A percentile compares a stretch with the other conserved stretches of the same genome.
These are phyloP conservation scores for Calycina marina DNA, from an alignment of 2,329 filamentous ascomycete genomes.

Conservation along the genomic window DNA sequence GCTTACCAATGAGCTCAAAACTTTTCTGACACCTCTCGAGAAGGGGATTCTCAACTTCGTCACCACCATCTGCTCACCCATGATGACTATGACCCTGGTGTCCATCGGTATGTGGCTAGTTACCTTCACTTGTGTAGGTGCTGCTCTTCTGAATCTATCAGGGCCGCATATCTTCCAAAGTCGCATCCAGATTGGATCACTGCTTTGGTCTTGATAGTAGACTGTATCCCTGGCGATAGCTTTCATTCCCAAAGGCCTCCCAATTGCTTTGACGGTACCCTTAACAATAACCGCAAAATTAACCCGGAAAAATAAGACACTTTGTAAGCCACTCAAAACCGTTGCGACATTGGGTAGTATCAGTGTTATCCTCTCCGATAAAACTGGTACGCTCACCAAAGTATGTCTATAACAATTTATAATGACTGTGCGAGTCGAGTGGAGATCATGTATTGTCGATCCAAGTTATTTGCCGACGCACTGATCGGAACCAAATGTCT, in stretches of 20 bases:
- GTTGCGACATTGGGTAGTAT: slow-evolving; percentile 63
- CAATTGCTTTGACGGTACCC: slow-evolving; percentile 54
- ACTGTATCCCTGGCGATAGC: slow-evolving; percentile 59
- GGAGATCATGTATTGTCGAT: too few relatives aligned
- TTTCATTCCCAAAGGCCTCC: slow-evolving; percentile 62
- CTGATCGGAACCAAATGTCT: slow-evolving; percentile 51
- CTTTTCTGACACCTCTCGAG: slow-evolving; percentile 53
- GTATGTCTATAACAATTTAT: slow-evolving; percentile 6
- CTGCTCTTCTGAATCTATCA: slow-evolving; percentile 5
- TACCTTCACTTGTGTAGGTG: slow-evolving; percentile 22
- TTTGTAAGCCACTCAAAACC: slow-evolving; percentile 69
- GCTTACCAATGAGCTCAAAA: slow-evolving; percentile 54
- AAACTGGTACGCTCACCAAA: slow-evolving; percentile 54
- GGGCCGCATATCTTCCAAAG: slow-evolving; percentile 50
- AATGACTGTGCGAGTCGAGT: neutral
- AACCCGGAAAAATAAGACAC: slow-evolving; percentile 62
- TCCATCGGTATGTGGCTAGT: slow-evolving; percentile 50
- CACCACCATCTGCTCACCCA: slow-evolving; percentile 51
- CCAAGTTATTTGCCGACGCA: slow-evolving; percentile 10
- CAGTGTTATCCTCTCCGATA: slow-evolving; percentile 62
- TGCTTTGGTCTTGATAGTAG: slow-evolving; percentile 57
- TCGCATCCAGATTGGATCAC: slow-evolving; percentile 56
- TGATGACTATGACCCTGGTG: slow-evolving; percentile 48
- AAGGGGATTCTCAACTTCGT: slow-evolving; percentile 63
- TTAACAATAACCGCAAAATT: slow-evolving; percentile 64